Evolutionary conservation across 345 rosid species (phyloP).

Genomic region (Atalantia buxifolia): DNA sequence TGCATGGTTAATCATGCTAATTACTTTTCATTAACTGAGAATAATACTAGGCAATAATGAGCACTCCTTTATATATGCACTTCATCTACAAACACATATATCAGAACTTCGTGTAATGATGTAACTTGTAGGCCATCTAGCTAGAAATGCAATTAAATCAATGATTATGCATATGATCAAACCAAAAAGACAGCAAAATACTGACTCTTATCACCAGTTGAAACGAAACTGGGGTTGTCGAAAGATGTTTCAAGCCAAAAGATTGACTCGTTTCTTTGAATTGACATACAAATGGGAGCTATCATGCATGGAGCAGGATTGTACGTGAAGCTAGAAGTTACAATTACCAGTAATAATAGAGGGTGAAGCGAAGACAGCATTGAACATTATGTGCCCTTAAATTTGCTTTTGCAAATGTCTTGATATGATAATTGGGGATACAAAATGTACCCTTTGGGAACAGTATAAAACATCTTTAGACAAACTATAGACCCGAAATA

Average conservation of each 20-base stretch:
- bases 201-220: not conserved
- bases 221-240: not conserved
- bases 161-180: not conserved
- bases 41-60: not conserved
- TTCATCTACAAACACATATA: not conserved
- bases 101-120: not conserved
- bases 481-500: not conserved
- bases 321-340: not conserved
- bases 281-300: not conserved
- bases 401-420: not conserved
- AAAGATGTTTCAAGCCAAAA: not conserved
- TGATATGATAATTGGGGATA: not conserved
- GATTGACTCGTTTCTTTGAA: not conserved
- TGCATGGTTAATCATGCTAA: not conserved
- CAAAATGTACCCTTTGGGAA: not conserved
- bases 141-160: not conserved
- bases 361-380: not conserved
- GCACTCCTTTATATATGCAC: not conserved
- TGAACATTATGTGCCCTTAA: not conserved
- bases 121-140: not conserved
- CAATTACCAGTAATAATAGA: conserved; percentile 1
- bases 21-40: not conserved
- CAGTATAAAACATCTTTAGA: not conserved
- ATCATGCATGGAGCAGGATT: not conserved
- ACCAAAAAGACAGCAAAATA: conserved; percentile 8